phyloP scores from a whole-genome alignment of 371 early-diverging fungal species.

The Mucor circinelloides region DNA sequence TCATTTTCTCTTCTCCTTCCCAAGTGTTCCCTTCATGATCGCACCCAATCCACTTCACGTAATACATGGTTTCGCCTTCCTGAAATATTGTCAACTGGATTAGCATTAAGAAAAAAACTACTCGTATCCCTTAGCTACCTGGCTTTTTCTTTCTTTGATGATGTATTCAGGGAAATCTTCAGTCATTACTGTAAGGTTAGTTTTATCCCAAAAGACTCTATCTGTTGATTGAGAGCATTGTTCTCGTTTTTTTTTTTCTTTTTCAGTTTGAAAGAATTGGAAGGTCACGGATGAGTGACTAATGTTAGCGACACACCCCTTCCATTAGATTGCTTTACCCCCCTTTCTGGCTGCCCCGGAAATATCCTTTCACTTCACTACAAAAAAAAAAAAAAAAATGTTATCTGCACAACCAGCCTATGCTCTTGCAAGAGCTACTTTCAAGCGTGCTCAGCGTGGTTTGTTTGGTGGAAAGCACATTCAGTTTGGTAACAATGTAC shows the following conservation, averaged over 20 bases:
- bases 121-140: constrained; percentile 16
- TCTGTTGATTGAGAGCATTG: not conserved
- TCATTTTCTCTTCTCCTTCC: constrained; percentile 20
- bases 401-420: constrained; percentile 50
- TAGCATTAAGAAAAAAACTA: not conserved
- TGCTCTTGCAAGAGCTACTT: constrained; percentile 61
- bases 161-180: constrained; percentile 27
- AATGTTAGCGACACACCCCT: not conserved
- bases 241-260: no score
- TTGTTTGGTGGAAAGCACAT: constrained; percentile 72
- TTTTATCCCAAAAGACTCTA: not conserved
- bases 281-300: not conserved
- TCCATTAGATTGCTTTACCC: not conserved
- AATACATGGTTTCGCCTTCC: constrained; percentile 17
- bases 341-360: constrained; percentile 9
- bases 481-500: constrained; percentile 80
- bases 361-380: not conserved
- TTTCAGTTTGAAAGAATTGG: not conserved
- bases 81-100: not conserved
- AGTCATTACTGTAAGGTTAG: not conserved
- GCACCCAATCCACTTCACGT: constrained; percentile 30
- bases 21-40: constrained; percentile 26
- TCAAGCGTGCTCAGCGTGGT: constrained; percentile 64
- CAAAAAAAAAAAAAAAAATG: no score
- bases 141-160: constrained; percentile 3